phyloP scores from a whole-genome alignment of 768 basidiomycete genomes.

The Pholiota microspora region DNA sequence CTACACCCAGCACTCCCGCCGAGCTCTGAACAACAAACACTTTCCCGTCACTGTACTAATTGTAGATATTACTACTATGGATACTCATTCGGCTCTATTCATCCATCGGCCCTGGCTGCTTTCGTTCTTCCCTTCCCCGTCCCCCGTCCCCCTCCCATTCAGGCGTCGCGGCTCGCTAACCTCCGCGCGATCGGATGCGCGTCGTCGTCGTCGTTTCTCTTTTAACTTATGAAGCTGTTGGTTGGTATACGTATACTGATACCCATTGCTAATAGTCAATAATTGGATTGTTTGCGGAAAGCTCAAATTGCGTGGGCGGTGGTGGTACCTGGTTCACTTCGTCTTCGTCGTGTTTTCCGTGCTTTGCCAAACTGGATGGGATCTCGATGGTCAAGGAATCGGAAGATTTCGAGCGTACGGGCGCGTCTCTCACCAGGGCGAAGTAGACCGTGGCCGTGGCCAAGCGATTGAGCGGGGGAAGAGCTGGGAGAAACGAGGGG shows the following conservation, averaged over 20 bases:
- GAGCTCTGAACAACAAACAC: conserved; percentile 1
- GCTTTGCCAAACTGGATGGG: too few relatives aligned
- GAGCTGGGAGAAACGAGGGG: not conserved
- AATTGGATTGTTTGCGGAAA: not conserved
- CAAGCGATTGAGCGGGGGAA: not conserved
- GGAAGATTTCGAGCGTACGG: too few relatives aligned
- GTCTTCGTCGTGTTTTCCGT: too few relatives aligned
- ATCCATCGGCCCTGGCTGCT: not conserved
- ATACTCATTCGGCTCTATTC: conserved; percentile 13
- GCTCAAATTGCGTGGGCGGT: not conserved
- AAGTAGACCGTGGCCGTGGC: not conserved
- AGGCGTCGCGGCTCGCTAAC: too few relatives aligned
- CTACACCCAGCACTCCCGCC: too few relatives aligned
- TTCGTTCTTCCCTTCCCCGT: not conserved
- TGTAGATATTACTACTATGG: conserved; percentile 15
- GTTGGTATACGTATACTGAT: not conserved
- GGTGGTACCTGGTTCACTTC: not conserved
- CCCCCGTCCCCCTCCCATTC: too few relatives aligned
- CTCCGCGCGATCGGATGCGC: not conserved
- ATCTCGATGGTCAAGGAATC: not conserved
- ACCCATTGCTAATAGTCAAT: conserved; percentile 12
- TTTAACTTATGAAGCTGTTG: conserved; percentile 8
- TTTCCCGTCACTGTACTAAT: conserved; percentile 18
- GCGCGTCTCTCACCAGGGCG: too few relatives aligned
- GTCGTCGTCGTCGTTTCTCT: not conserved